Conservation (phyloP, 2,329 filamentous ascomycete genomes). For the Didymella segeticola region DNA sequence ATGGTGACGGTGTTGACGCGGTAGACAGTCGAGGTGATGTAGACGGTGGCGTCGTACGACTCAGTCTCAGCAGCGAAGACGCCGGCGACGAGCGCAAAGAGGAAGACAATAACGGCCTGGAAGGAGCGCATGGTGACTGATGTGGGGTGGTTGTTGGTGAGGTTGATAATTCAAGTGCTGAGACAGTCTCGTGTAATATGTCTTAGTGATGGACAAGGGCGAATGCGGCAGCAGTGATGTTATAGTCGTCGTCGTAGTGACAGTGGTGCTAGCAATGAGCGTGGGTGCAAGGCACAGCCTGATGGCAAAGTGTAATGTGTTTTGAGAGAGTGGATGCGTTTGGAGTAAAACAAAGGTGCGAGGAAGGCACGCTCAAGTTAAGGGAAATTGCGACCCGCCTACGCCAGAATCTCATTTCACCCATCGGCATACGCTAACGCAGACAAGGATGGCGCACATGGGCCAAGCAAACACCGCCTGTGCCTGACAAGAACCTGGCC, state of each 20-base stretch:
- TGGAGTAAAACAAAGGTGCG: constrained; percentile 23
- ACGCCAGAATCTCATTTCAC: constrained; percentile 12
- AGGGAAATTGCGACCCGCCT: constrained; percentile 18
- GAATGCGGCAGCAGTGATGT: constrained; percentile 22
- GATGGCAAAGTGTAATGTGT: constrained; percentile 23
- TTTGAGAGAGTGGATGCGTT: constrained; percentile 28
- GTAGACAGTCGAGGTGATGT: constrained; percentile 48
- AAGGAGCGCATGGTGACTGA: constrained; percentile 45
- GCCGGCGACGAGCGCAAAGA: constrained; percentile 44
- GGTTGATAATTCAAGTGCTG: constrained; percentile 3
- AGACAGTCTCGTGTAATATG: constrained; percentile 9
- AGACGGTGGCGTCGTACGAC: constrained; percentile 46
- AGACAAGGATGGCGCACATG: constrained; percentile 3
- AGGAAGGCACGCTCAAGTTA: constrained; percentile 15
- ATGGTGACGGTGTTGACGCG: constrained; percentile 49
- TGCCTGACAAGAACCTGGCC: constrained; percentile 14
- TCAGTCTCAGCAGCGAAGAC: constrained; percentile 35
- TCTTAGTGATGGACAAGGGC: constrained; percentile 8
- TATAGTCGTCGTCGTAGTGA: constrained; percentile 20
- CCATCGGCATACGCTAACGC: constrained; percentile 15
- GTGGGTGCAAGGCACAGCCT: constrained; percentile 22
- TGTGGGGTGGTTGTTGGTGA: constrained; percentile 16
- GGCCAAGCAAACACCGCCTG: constrained; percentile 14
- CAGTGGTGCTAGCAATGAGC: constrained; percentile 24
- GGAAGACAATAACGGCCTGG: constrained; percentile 42